Base-by-base conservation (phyloP, 164 flowering plant genomes). In the Houttuynia cordata region DNA sequence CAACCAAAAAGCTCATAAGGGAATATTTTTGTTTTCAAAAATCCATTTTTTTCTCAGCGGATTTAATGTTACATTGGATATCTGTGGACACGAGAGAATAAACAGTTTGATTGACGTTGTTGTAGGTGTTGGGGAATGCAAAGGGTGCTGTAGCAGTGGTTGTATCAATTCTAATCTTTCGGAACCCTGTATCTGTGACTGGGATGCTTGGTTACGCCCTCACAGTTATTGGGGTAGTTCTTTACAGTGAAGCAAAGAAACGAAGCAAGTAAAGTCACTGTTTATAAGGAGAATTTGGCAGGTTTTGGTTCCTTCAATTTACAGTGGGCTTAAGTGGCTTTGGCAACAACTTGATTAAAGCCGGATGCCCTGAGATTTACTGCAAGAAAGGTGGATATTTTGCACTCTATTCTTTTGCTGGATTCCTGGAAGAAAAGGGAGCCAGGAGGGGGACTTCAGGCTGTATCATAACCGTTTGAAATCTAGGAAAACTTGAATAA, bases 91-190 rank as follows among this genome's bases (percentile, higher is more conserved):
- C n/a, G n/a, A 10, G 40, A 57, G 59, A 9, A 24, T 21, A 57
- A 12, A 1, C 24, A n/a, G 49, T 8, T 49, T 47, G 4, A 24
- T 62, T 62, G 12, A 22, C 20, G 22, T 13, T 42, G 18, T 23
- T 55, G 30, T 87, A 92, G 96, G 98, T 92, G 8, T 83, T 92
- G 40, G 96, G 98, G 47, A 92, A 92, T 72, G 98, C 98, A 18
- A 92, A 89, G 73, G 98, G 98, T 5, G 98, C 96, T 20, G 96
- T 92, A 10, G 96, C 98, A 42, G 96, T 92, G 65, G 98, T 92
- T 17, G 78, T 92, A 61, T 92, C 98, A 37, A 89, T 92, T 67
- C 70, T 87, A 57, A 89, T 92, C 12, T 92, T 89, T 69, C 79
- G 78, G 73, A 92, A 89, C 69, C 98, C 98, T 0, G 96, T 92